Evolutionary conservation across 2,329 filamentous ascomycete genomes (phyloP).

Genomic region (Alternaria longipes): DNA sequence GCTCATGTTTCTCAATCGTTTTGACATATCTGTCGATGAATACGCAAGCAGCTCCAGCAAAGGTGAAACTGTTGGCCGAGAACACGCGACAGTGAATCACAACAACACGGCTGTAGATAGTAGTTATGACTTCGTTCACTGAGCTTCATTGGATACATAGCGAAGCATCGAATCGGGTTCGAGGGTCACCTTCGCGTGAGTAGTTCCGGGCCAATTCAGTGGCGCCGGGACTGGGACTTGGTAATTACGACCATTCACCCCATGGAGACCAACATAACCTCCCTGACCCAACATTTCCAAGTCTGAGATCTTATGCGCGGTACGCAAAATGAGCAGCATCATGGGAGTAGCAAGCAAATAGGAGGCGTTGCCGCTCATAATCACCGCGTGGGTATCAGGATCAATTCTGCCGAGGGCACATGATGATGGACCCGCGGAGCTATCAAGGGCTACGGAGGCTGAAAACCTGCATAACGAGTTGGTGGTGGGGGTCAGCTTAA

Average conservation of each 20-base stretch:
- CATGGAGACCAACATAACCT: not conserved
- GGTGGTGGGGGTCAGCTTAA: not conserved
- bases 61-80: not conserved
- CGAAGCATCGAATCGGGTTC: not conserved
- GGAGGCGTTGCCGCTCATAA: not conserved
- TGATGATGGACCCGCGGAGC: constrained; percentile 4
- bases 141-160: not conserved
- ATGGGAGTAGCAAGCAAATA: not conserved
- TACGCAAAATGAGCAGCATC: not conserved
- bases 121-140: not conserved
- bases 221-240: not conserved
- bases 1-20: not conserved
- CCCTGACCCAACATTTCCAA: constrained; percentile 1
- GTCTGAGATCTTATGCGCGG: not conserved
- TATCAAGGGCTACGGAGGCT: not conserved
- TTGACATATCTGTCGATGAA: not conserved
- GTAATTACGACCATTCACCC: not conserved
- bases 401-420: not conserved
- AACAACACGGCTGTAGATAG: not conserved
- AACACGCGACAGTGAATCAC: not conserved
- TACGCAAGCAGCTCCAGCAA: not conserved
- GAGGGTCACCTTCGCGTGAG: not conserved
- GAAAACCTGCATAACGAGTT: not conserved
- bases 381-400: not conserved
- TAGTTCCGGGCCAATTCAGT: not conserved